Evolutionary conservation across 2,329 filamentous ascomycete genomes (phyloP).

Genomic region (Ophiocordyceps camponoti-leonardi): DNA sequence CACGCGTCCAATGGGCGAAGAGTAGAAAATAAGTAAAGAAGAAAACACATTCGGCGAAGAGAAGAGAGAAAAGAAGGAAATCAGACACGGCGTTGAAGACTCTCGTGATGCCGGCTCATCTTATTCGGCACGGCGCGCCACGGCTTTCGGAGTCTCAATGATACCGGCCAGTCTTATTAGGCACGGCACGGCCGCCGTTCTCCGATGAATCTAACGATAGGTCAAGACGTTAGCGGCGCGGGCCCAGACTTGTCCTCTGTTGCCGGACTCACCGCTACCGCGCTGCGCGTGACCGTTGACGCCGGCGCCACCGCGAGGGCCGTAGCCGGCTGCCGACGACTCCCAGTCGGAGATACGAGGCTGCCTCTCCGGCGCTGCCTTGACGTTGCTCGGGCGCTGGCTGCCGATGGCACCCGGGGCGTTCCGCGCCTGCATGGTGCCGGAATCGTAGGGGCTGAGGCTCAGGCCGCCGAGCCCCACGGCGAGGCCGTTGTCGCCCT

Average conservation of each 20-base stretch:
- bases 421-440: slow-evolving; percentile 21
- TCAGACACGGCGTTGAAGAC: no score
- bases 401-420: slow-evolving; percentile 47
- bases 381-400: slow-evolving; percentile 34
- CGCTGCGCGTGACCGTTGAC: slow-evolving; percentile 44
- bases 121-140: no score
- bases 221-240: slow-evolving; percentile 3
- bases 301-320: slow-evolving; percentile 27
- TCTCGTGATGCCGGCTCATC: no score
- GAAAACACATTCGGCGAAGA: no score
- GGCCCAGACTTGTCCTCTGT: no score
- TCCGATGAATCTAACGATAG: slow-evolving; percentile 22
- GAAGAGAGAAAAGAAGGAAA: no score
- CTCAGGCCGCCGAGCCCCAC: slow-evolving; percentile 32
- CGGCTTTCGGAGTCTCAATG: slow-evolving; percentile 9
- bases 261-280: slow-evolving; percentile 36
- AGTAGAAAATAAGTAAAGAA: no score
- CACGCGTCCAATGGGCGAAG: no score
- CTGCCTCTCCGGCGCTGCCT: slow-evolving; percentile 40
- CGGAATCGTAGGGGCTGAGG: slow-evolving; percentile 32
- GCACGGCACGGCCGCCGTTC: slow-evolving; percentile 20
- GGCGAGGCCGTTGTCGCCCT: slow-evolving; percentile 23
- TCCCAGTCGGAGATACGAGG: slow-evolving; percentile 50
- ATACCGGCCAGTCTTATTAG: slow-evolving; percentile 18
- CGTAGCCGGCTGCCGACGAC: slow-evolving; percentile 29